A percentile compares a stretch with the other conserved stretches of the same genome.
Evolutionary conservation across 495 filamentous ascomycete species (phyloP).

Genomic region (Penicillium bovifimosum): DNA sequence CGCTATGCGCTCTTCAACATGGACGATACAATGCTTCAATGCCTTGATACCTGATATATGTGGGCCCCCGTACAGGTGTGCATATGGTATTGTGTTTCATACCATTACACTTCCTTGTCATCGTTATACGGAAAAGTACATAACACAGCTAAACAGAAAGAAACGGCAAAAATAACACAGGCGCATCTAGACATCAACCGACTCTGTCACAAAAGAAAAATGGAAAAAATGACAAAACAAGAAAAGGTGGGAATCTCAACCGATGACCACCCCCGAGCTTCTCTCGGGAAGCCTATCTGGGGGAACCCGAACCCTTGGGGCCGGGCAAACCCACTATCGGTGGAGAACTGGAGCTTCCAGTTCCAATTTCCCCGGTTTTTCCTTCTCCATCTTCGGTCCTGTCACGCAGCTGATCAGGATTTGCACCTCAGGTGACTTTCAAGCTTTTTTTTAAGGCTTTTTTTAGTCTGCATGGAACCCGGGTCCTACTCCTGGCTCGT

Average conservation of each 20-base stretch:
- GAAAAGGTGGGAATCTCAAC: not conserved
- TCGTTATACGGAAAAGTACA: conserved; percentile 19
- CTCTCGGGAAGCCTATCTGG: conserved; percentile 26
- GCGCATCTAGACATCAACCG: conserved; percentile 1
- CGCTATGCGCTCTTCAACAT: not conserved
- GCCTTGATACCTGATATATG: not conserved
- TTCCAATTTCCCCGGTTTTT: not conserved
- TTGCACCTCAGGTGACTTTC: conserved; percentile 10
- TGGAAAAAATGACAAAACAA: not conserved
- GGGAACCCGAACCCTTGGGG: conserved; percentile 13
- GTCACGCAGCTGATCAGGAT: conserved; percentile 19
- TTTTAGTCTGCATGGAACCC: not conserved
- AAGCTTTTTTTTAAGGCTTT: conserved; percentile 5
- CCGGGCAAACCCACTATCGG: not conserved
- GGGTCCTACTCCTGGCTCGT: not conserved
- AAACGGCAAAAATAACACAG: not conserved
- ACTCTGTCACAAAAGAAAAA: not conserved
- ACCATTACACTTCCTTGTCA: conserved; percentile 22
- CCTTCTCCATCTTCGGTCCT: not conserved
- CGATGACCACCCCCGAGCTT: not conserved
- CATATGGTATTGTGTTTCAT: conserved; percentile 15
- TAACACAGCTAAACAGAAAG: conserved; percentile 5
- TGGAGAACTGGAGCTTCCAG: conserved; percentile 2
- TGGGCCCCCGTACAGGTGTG: not conserved
- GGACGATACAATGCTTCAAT: not conserved